A percentile compares a stretch with the other conserved stretches of the same genome.
phyloP scores from a whole-genome alignment of 1,284 basidiomycete genomes.

The Puccinia polysora region DNA sequence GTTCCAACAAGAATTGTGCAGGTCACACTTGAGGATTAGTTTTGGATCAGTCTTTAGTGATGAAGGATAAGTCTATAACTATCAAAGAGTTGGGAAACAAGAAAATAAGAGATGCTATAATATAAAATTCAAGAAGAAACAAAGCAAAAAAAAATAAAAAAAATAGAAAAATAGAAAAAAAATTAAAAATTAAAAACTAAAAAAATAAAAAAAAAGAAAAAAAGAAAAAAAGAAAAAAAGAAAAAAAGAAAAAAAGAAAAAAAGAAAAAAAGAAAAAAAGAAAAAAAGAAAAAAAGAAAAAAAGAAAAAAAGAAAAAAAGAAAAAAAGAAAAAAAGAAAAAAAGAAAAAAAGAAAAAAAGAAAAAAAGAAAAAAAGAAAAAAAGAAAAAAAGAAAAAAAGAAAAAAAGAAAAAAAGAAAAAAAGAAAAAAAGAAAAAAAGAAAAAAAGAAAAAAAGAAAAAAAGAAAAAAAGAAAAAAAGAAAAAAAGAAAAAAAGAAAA shows the following conservation, averaged over 20 bases:
- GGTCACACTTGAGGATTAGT: too few relatives aligned
- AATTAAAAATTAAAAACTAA: too few relatives aligned
- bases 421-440: neutral
- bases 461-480: neutral
- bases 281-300: neutral
- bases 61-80: too few relatives aligned
- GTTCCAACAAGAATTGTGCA: too few relatives aligned
- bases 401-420: neutral
- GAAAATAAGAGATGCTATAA: too few relatives aligned
- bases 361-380: neutral
- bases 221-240: neutral
- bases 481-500: neutral
- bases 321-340: neutral
- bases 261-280: neutral
- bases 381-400: conserved; percentile 1
- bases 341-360: neutral
- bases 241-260: neutral
- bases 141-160: neutral
- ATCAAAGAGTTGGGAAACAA: too few relatives aligned
- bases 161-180: neutral
- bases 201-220: neutral
- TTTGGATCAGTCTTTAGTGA: too few relatives aligned
- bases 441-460: neutral
- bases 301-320: conserved; percentile 4
- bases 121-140: neutral